Base-by-base conservation (phyloP, 2,329 filamentous ascomycete genomes). In the Grosmannia huntii region DNA sequence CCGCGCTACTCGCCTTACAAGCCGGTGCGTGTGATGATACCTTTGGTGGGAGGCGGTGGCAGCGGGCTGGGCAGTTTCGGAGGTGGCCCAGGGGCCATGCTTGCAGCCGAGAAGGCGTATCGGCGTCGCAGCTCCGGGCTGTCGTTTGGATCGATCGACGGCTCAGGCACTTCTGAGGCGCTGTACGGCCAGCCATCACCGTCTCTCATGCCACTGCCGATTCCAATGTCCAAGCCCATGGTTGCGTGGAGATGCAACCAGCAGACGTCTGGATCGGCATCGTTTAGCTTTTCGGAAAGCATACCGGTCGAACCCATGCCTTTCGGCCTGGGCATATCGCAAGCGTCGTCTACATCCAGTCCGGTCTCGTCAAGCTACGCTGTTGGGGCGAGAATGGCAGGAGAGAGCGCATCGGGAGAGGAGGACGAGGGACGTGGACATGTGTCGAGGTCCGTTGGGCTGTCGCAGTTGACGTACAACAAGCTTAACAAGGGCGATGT, bases 1-100 rank as follows among this genome's bases (percentile, higher is more conserved):
- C 94, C 94, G 23, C 82, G 85, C 23, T 99, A 90, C 68, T 89
- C 85, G 58, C 78, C 85, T 1, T 97, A 96, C 73, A 96, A 91
- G 68, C 82, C 87, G 3, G 72, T 77, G 44, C 73, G 79, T 7
- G 73, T 76, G 36, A 80, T 80, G 76, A 71, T 75, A 48, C 71
- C 73, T 23, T 68, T 63, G 0, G 46, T 64, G 14, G 25, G n/a
- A 23, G 48, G 46, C 28, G 25, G 44, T 31, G 25, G 9, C 19
- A 16, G 19, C 33, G 65, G 64, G 1, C 12, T 4, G 12, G 36
- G 36, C 36, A 38, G 14, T 38, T 38, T 38, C 12, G 67, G 69
- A 5, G 72, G 70, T 53, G 72, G 75, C 0, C 69, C 75, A 3
- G 76, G 72, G 38, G 74, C 79, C 25, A 78, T 72, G 61, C 69